phyloP scores from a whole-genome alignment of 352 stramenopile genomes.

The Aphanomyces euteiches region DNA sequence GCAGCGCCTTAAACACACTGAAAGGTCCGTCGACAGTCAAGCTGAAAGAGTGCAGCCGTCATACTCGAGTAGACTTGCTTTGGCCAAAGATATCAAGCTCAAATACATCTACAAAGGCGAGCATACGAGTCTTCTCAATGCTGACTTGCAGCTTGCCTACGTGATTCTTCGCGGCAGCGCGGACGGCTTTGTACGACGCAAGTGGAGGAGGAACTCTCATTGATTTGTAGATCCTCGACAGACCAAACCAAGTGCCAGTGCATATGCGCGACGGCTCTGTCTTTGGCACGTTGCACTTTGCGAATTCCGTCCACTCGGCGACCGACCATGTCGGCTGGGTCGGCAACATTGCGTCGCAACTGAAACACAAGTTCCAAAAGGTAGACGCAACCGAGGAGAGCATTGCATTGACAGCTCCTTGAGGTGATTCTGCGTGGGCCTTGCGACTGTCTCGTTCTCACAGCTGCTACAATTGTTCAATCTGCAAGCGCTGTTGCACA shows the following conservation, averaged over 20 bases:
- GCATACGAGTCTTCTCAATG: neutral
- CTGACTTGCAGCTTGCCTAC: neutral
- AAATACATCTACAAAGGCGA: slow-evolving; percentile 22
- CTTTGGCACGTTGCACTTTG: slow-evolving; percentile 27
- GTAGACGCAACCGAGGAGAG: neutral
- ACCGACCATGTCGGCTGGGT: slow-evolving; percentile 10
- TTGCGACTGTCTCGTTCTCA: slow-evolving; percentile 10
- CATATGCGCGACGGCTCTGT: slow-evolving; percentile 16
- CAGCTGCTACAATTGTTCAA: slow-evolving; percentile 9
- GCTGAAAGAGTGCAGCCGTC: neutral
- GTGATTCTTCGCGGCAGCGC: slow-evolving; percentile 17
- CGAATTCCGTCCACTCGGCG: neutral
- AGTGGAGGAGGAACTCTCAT: too few species aligned
- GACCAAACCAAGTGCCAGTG: neutral
- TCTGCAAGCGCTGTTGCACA: slow-evolving; percentile 1
- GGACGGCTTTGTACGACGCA: slow-evolving; percentile 15
- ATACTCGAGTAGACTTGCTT: slow-evolving; percentile 12
- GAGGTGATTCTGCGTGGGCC: slow-evolving; percentile 19
- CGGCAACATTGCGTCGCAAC: neutral
- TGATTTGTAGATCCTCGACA: slow-evolving; percentile 10
- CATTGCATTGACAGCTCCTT: neutral
- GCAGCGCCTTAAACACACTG: slow-evolving; percentile 25
- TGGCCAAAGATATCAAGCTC: slow-evolving; percentile 26
- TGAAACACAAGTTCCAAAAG: slow-evolving; percentile 25
- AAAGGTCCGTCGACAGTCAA: slow-evolving; percentile 2